These are phyloP conservation scores for Cadophora sp. DNA, from an alignment of 2,329 filamentous ascomycete genomes.

Conservation along the genomic window DNA sequence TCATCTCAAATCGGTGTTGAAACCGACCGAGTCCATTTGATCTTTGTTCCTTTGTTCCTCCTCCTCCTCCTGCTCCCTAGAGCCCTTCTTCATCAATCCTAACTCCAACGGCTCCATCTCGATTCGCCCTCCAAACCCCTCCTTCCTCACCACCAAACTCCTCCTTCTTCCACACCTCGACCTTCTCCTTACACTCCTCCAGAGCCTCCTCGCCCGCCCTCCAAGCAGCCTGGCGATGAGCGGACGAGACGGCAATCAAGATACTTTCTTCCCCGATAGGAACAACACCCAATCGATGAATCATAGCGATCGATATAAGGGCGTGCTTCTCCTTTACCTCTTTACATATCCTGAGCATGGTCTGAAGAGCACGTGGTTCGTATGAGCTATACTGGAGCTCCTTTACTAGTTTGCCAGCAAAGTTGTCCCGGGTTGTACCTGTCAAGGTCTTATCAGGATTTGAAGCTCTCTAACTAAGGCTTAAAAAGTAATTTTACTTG, in stretches of 20 bases:
- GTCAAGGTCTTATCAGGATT: conserved; percentile 32
- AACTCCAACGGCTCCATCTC: conserved; percentile 64
- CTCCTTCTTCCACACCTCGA: conserved; percentile 97
- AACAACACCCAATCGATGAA: conserved; percentile 84
- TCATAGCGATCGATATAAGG: conserved; percentile 77
- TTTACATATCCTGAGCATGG: conserved; percentile 69
- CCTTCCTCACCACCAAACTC: conserved; percentile 81
- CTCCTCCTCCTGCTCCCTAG: too few relatives aligned
- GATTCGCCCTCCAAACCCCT: conserved; percentile 84
- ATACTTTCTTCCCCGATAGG: conserved; percentile 95
- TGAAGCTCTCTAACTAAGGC: too few relatives aligned
- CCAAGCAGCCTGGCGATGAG: conserved; percentile 88
- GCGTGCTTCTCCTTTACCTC: conserved; percentile 64
- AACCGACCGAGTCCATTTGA: conserved; percentile 2
- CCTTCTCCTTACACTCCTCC: conserved; percentile 82
- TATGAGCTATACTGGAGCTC: conserved; percentile 81
- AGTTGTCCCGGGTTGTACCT: conserved; percentile 82
- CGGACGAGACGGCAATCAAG: conserved; percentile 82
- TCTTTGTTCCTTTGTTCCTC: conserved; percentile 10
- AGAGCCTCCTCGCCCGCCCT: conserved; percentile 86
- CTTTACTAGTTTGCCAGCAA: conserved; percentile 73
- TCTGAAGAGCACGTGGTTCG: conserved; percentile 70
- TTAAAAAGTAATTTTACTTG: too few relatives aligned
- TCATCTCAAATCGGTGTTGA: not conserved
- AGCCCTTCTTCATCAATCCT: conserved; percentile 32